These are phyloP conservation scores for Panicum virgatum DNA, from an alignment of 202 grass and related monocot genomes.

Conservation along the genomic window DNA sequence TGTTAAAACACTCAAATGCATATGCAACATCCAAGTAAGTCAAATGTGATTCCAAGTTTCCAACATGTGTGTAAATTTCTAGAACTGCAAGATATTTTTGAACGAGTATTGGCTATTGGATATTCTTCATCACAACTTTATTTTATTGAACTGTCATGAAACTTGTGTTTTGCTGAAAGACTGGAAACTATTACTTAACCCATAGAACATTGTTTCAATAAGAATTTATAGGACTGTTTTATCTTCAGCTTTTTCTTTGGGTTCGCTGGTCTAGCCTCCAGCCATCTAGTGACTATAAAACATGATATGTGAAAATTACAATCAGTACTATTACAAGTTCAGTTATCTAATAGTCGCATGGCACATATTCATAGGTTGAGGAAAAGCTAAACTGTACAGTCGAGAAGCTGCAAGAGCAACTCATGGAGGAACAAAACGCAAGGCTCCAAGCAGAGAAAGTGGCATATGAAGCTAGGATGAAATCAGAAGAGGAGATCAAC, in stretches of 20 bases:
- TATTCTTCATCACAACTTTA: not conserved
- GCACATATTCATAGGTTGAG: conserved; percentile 61
- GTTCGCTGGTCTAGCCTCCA: too few relatives aligned
- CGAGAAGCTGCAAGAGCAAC: conserved; percentile 72
- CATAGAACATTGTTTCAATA: too few relatives aligned
- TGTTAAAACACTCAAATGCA: not conserved
- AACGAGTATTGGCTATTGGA: too few relatives aligned
- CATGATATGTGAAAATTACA: not conserved
- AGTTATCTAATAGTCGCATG: too few relatives aligned
- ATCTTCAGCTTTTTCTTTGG: not conserved
- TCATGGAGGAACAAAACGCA: conserved; percentile 84
- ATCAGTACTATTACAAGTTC: not conserved
- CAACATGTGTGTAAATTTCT: not conserved
- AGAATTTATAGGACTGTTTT: not conserved
- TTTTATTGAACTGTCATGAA: not conserved
- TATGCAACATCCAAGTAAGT: not conserved
- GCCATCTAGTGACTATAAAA: not conserved
- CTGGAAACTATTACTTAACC: not conserved
- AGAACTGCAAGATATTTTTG: not conserved
- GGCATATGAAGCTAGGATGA: conserved; percentile 50
- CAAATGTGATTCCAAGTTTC: not conserved
- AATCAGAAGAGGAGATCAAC: conserved; percentile 71
- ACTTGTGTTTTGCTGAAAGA: not conserved
- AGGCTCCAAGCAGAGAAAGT: conserved; percentile 69
- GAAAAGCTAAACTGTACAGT: conserved; percentile 65